Evolutionary conservation across 1,284 basidiomycete genomes (phyloP).

Genomic region (Ganoderma sinense): DNA sequence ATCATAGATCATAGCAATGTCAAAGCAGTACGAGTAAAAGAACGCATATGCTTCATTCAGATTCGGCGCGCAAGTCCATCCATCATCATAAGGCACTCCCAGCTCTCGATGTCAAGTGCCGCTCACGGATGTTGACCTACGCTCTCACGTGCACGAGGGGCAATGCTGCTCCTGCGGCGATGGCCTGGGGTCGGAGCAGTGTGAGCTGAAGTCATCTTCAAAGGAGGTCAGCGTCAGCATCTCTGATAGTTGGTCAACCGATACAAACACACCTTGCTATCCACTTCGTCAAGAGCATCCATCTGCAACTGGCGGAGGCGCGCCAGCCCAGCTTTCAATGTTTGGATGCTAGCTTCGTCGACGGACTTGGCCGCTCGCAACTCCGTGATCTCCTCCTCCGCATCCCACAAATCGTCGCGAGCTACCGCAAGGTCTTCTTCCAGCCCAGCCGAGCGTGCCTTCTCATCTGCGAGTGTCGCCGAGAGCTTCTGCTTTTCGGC

Average conservation of each 20-base stretch:
- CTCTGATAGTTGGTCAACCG: not conserved
- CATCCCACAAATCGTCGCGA: conserved; percentile 33
- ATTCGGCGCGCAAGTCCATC: not conserved
- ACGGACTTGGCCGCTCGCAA: conserved; percentile 41
- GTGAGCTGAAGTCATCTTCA: conserved; percentile 24
- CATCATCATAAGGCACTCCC: not conserved
- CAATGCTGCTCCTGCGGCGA: conserved; percentile 44
- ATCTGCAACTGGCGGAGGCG: conserved; percentile 43
- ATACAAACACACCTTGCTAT: conserved; percentile 41
- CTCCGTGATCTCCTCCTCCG: conserved; percentile 43
- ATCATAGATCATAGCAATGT: not conserved
- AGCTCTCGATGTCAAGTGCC: not conserved
- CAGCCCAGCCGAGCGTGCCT: conserved; percentile 18
- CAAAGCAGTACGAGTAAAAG: not conserved
- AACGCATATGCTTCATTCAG: not conserved
- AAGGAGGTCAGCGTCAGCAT: conserved; percentile 6
- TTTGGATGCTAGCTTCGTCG: conserved; percentile 46
- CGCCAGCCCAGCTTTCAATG: conserved; percentile 43
- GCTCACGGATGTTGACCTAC: not conserved
- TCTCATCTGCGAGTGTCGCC: not conserved
- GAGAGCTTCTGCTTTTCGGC: conserved; percentile 15
- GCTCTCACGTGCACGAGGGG: conserved; percentile 30
- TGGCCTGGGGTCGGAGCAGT: conserved; percentile 29
- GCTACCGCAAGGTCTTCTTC: conserved; percentile 33
- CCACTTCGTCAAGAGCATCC: conserved; percentile 43